Base-by-base conservation (phyloP, 108 stramenopile species). In the Skeletonema menzelii region DNA sequence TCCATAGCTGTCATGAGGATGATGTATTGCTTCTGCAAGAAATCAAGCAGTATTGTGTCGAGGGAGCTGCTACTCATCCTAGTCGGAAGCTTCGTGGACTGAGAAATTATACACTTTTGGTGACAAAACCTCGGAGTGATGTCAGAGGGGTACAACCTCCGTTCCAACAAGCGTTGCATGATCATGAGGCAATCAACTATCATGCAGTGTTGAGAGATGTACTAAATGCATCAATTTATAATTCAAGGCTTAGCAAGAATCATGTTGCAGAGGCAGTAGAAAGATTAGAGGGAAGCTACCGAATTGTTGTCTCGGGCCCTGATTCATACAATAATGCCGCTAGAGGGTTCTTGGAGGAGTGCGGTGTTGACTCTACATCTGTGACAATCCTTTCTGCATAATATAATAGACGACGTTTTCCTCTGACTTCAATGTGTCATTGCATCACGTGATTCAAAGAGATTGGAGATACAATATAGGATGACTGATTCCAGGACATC, bases 221-320 rank as follows among this genome's bases (percentile, higher is more conserved):
- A 14, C 56, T 14, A 22, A 56, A 56, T 56, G 56, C 56, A 56
- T 26, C 22, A 56, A 26, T 26, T 22, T 8, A 12, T 5, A 26
- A 10, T 56, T 56, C 56, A 56, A 22, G 56, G 13, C 56, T 56
- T 12, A 26, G 11, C 56, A 56, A 56, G 56, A 7, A 26, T 58
- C 4, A 56, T 5, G 8, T 70, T 15, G 15, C 34, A 13, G 59
- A 63, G 31, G 69, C 69, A 3, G 30, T 62, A 4, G 31, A 4
- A 30, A 5, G 26, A 13, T 34, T 70, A 60, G 34, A 60, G 27
- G 27, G 26, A 5, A 55, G 56, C 20, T 70, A 42, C 61, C 61
- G 69, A 10, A 58, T 70, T n/a, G 69, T 70, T 27, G 69, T 70
- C 27, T 70, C 69, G 20, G 69, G 69, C 34, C 69, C 69, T 19